These are phyloP conservation scores for Solanum lignicaule DNA, from an alignment of 257 asterid genomes.

Conservation along the genomic window DNA sequence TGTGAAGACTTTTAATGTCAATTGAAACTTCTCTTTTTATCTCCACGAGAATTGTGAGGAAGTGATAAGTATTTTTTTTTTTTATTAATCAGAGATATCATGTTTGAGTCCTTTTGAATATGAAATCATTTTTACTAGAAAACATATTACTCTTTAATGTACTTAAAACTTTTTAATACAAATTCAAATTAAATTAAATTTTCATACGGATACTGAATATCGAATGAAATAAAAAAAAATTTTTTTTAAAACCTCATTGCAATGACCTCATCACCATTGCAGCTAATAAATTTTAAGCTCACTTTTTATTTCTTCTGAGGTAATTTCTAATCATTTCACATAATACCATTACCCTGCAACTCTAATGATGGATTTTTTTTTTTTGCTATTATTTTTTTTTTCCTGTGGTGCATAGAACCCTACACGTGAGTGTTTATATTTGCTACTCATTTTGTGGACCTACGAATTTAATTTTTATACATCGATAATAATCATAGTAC, in stretches of 20 bases:
- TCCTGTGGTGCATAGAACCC: slow-evolving; percentile 45
- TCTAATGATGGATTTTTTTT: slow-evolving; percentile 65
- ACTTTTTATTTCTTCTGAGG: slow-evolving; percentile 15
- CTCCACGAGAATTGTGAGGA: rapidly evolving
- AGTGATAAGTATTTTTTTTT: not conserved
- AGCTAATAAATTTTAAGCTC: not conserved
- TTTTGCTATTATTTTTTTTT: slow-evolving; percentile 33
- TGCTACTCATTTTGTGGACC: not conserved
- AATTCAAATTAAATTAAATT: not conserved
- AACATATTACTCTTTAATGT: too few relatives aligned
- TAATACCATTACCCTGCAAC: slow-evolving; percentile 66
- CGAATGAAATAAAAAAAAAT: rapidly evolving
- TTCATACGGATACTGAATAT: not conserved
- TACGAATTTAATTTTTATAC: not conserved
- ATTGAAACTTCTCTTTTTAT: not conserved
- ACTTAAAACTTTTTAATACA: not conserved
- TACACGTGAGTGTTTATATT: slow-evolving; percentile 57
- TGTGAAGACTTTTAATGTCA: slow-evolving; percentile 20
- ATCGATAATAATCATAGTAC: not conserved
- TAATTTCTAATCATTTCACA: slow-evolving; percentile 65
- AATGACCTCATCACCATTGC: slow-evolving; percentile 28
- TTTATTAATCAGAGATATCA: not conserved
- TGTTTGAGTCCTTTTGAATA: not conserved
- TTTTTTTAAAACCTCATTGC: slow-evolving; percentile 14
- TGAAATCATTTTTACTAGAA: rapidly evolving